Conservation (phyloP, 805 yeast genomes). For the Schwanniomyces pseudopolymorphus region DNA sequence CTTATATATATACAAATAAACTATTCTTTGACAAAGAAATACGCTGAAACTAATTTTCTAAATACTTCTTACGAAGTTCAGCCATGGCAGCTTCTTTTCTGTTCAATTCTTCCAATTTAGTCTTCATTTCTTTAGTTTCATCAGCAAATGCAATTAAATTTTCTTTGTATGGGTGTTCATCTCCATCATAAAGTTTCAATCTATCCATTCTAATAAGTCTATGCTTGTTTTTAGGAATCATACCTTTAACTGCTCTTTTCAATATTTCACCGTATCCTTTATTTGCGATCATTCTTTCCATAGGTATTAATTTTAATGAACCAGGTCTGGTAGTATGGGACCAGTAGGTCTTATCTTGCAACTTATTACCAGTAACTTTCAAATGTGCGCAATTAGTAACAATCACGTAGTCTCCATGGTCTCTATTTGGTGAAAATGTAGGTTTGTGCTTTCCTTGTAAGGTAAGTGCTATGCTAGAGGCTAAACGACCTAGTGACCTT, state of each 20-base stretch:
- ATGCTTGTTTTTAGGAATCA: constrained; percentile 90
- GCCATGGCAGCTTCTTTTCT: constrained; percentile 28
- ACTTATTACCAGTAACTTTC: constrained; percentile 81
- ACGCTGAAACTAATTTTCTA: constrained; percentile 15
- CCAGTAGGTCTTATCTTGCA: constrained; percentile 81
- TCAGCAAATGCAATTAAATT: constrained; percentile 86
- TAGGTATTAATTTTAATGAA: constrained; percentile 74
- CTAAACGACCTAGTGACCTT: constrained; percentile 89
- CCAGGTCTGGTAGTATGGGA: constrained; percentile 91
- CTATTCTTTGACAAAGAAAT: not conserved
- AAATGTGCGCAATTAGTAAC: constrained; percentile 87
- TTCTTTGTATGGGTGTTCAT: constrained; percentile 80
- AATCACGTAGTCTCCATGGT: constrained; percentile 95
- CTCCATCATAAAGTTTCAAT: constrained; percentile 83
- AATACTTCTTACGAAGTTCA: constrained; percentile 36
- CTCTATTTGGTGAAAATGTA: constrained; percentile 65
- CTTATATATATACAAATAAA: constrained; percentile 8
- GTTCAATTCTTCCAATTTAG: constrained; percentile 41
- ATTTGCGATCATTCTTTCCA: constrained; percentile 72
- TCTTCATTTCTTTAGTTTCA: constrained; percentile 55
- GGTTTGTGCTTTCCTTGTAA: constrained; percentile 99
- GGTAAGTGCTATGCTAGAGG: constrained; percentile 82
- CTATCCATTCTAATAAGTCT: constrained; percentile 79
- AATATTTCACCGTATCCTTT: constrained; percentile 88
- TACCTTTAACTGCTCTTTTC: constrained; percentile 86